These are phyloP conservation scores for Polyplosphaeria fusca DNA, from an alignment of 495 filamentous ascomycete species.

Conservation along the genomic window DNA sequence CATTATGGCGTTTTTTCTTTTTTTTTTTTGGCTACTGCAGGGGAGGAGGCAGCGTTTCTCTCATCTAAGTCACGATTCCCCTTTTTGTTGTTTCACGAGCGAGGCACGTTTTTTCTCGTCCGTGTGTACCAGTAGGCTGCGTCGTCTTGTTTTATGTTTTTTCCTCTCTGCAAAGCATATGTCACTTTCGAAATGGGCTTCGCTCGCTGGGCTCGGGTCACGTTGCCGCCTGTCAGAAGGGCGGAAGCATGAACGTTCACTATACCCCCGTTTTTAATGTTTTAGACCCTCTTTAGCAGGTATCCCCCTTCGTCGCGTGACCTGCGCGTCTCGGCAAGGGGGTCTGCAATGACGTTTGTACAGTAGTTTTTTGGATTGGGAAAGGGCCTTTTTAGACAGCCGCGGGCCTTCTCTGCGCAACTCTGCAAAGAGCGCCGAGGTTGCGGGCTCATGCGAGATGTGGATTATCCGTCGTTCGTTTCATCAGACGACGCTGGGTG, in stretches of 20 bases:
- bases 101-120: constrained; percentile 6
- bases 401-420: neutral
- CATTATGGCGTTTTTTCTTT: no score
- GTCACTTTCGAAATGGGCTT: neutral
- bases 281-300: constrained; percentile 33
- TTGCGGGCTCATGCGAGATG: neutral
- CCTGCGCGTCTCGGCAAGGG: constrained; percentile 5
- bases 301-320: neutral
- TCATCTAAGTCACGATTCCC: constrained; percentile 15
- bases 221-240: neutral
- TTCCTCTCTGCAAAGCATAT: neutral
- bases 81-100: constrained; percentile 10
- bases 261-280: constrained; percentile 38
- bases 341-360: no score
- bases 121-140: constrained; percentile 14
- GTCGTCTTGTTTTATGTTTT: constrained; percentile 1
- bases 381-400: neutral
- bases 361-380: constrained; percentile 17
- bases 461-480: neutral
- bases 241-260: constrained; percentile 24
- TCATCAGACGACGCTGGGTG: constrained; percentile 1
- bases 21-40: neutral
- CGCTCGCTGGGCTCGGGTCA: neutral
- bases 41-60: constrained; percentile 7
- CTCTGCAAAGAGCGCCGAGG: no score